Conservation (phyloP, 2,329 filamentous ascomycete species). For the Penicillium sp. region DNA sequence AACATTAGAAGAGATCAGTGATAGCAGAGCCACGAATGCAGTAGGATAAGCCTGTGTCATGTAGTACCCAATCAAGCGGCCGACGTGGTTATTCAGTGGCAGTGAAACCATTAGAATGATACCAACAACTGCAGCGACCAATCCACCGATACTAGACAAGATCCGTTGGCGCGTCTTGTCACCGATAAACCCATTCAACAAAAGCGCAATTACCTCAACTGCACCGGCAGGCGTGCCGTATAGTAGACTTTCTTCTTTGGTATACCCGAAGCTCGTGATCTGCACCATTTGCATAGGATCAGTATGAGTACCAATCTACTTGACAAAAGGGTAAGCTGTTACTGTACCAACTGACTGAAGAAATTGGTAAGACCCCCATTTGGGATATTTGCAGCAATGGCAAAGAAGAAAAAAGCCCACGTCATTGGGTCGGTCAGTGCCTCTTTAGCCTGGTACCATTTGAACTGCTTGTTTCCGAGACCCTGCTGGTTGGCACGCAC, state of each 20-base stretch:
- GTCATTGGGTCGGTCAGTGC: conserved; percentile 56
- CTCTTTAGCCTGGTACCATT: conserved; percentile 61
- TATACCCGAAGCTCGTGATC: conserved; percentile 63
- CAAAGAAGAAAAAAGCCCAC: conserved; percentile 59
- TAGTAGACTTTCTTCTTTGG: conserved; percentile 55
- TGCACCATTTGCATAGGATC: conserved; percentile 9
- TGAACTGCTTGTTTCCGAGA: conserved; percentile 66
- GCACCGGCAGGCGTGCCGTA: conserved; percentile 64
- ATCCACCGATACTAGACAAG: conserved; percentile 52
- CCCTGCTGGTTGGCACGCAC: conserved; percentile 73
- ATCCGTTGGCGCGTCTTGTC: conserved; percentile 56
- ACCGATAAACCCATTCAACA: conserved; percentile 56
- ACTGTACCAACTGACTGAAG: conserved; percentile 55
- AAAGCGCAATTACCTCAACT: conserved; percentile 58
- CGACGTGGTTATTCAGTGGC: conserved; percentile 55
- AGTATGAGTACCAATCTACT: too few relatives aligned
- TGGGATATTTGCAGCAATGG: conserved; percentile 55
- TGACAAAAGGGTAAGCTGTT: not conserved
- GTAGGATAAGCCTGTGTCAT: conserved; percentile 59
- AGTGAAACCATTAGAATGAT: conserved; percentile 63
- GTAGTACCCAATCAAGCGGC: conserved; percentile 63
- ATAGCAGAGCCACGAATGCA: conserved; percentile 61
- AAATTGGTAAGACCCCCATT: conserved; percentile 61
- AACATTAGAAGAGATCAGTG: conserved; percentile 58
- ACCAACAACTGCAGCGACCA: conserved; percentile 55